A percentile compares a stretch with the other conserved stretches of the same genome.
Conservation (phyloP, 257 asterid genomes). For the Lycium barbarum region DNA sequence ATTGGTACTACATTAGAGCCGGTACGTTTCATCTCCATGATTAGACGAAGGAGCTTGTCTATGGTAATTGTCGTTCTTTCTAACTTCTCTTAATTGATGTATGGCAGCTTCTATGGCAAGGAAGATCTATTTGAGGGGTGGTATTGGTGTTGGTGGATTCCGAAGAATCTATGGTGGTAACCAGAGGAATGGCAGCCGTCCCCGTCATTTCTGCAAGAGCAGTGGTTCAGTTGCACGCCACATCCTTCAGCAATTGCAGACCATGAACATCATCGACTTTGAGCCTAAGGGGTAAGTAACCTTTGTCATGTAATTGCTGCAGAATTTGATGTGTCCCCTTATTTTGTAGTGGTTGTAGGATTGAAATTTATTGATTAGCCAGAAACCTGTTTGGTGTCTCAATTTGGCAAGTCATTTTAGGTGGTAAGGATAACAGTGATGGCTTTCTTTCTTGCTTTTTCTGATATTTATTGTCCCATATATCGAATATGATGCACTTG, state of each 20-base stretch:
- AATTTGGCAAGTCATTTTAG: background rate
- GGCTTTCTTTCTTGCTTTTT: background rate
- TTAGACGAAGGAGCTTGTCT: background rate
- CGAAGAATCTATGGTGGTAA: slow-evolving; percentile 85
- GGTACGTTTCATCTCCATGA: slow-evolving; percentile 49
- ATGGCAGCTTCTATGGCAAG: slow-evolving; percentile 91
- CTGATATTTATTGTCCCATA: background rate
- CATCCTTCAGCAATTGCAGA: slow-evolving; percentile 85
- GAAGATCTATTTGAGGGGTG: slow-evolving; percentile 87
- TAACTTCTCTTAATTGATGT: background rate
- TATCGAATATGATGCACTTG: background rate
- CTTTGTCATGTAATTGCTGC: slow-evolving; percentile 68
- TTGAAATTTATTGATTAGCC: slow-evolving; percentile 63
- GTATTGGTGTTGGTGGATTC: slow-evolving; percentile 90
- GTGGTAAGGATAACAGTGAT: background rate
- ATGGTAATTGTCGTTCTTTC: background rate
- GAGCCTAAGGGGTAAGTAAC: slow-evolving; percentile 80
- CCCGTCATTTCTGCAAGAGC: slow-evolving; percentile 89
- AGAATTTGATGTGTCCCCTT: slow-evolving; percentile 80
- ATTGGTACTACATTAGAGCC: slow-evolving; percentile 92
- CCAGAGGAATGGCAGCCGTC: slow-evolving; percentile 88
- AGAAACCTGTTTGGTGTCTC: slow-evolving; percentile 49
- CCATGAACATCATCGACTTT: slow-evolving; percentile 72
- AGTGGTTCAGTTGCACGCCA: slow-evolving; percentile 93
- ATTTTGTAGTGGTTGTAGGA: slow-evolving; percentile 67